phyloP scores from a whole-genome alignment of 768 basidiomycete species.

The Tulasnella calospora region DNA sequence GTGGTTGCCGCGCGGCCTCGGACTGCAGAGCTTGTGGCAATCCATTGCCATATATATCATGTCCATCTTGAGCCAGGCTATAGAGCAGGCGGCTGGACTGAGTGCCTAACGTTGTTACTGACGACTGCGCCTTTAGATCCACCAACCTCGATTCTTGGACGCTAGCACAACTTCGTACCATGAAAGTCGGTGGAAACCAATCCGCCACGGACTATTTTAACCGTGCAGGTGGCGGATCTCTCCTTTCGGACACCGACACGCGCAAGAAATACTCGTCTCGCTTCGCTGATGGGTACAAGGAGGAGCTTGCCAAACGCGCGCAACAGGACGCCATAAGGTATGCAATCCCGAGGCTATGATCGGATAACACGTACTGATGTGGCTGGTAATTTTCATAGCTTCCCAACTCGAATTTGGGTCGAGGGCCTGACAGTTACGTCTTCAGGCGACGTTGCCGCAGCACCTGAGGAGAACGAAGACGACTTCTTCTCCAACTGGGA shows the following conservation, averaged over 20 bases:
- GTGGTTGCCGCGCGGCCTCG: not conserved
- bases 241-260: constrained; percentile 67
- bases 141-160: constrained; percentile 97
- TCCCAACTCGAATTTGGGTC: constrained; percentile 68
- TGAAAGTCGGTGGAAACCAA: constrained; percentile 94
- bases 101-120: not conserved
- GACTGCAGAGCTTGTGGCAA: not conserved
- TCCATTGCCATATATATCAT: constrained; percentile 13
- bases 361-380: not conserved
- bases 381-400: constrained; percentile 43
- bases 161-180: constrained; percentile 79
- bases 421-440: constrained; percentile 63
- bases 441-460: constrained; percentile 31
- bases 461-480: constrained; percentile 55
- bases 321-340: constrained; percentile 69
- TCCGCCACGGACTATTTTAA: constrained; percentile 84
- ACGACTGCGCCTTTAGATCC: constrained; percentile 51
- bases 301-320: constrained; percentile 76
- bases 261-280: constrained; percentile 87
- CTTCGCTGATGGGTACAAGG: constrained; percentile 84
- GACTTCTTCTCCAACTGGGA: constrained; percentile 99
- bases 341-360: constrained; percentile 29
- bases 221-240: constrained; percentile 70
- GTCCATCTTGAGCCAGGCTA: not conserved
- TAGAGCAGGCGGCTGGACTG: not conserved